Base-by-base conservation (phyloP, 176 grass and related monocot species). In the Calamus simplicifolius region DNA sequence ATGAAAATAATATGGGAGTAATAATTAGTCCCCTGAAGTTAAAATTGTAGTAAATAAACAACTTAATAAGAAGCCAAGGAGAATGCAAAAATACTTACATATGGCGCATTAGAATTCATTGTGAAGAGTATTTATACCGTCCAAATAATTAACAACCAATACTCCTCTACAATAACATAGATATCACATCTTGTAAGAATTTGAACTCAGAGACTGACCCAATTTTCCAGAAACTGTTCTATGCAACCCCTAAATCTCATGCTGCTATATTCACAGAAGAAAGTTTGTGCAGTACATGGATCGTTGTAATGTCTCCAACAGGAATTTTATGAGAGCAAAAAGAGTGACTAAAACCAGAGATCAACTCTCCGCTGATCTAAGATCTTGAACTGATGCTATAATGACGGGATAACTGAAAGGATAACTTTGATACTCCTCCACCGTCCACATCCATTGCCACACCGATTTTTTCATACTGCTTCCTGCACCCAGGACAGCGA, bases 401-500 rank as follows among this genome's bases (percentile, higher is more conserved):
- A 63, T 31, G 49, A 48, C 35, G 35, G 60, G 60, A 15, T 21
- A 61, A n/a, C 16, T 6, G 17, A 17, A 35, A 4, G 17, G 58
- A 8, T 10, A 21, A 21, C 4, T 18, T 5, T 5, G 48, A 2
- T 18, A 17, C 6, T 5, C 50, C 64, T 18, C 7, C 65, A n/a
- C 25, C 19, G 6, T 68, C 54, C 7, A 35, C 25, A 3, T 23
- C 64, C 28, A 38, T 27, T 8, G 15, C 16, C 12, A 50, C 29
- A 23, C 51, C 52, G 2, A 43, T 25, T n/a, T n/a, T 55, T 16
- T 55, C 25, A 12, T 68, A 68, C 35, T 56, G 50, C 52, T 68
- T 35, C 51, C 65, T 68, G 29, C 65, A 68, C 18, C 65, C 65
- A 56, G 65, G 65, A 29, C 65, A 68, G 18, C 65, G 26, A 12